A percentile compares a stretch with the other conserved stretches of the same genome.
Evolutionary conservation across 192 early-diverging fungal species (phyloP).

Genomic region (Geosiphon pyriformis): DNA sequence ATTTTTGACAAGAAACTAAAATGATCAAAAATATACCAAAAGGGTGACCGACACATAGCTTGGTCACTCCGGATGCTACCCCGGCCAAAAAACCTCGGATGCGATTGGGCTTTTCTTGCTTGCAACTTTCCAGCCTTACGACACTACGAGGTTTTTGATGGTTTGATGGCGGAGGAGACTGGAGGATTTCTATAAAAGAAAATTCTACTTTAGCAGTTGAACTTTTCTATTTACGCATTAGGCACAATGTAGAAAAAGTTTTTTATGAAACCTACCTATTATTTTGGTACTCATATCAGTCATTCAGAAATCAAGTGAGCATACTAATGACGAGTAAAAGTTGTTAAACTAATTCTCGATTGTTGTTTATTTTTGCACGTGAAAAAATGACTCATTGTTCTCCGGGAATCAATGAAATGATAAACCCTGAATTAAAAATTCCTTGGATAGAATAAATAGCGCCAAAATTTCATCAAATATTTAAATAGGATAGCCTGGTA

Average conservation of each 20-base stretch:
- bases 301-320: too few relatives aligned
- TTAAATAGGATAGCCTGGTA: background rate
- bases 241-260: too few relatives aligned
- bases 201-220: background rate
- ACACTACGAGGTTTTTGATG: background rate
- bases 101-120: slow-evolving; percentile 40
- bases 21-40: slow-evolving; percentile 47
- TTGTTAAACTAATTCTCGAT: too few relatives aligned
- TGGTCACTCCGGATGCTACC: slow-evolving; percentile 69
- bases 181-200: background rate
- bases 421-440: too few relatives aligned
- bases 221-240: too few relatives aligned
- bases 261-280: too few relatives aligned
- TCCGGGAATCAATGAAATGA: too few relatives aligned
- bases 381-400: too few relatives aligned
- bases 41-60: slow-evolving; percentile 74
- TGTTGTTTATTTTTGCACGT: too few relatives aligned
- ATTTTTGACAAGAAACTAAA: background rate
- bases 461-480: background rate
- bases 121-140: background rate
- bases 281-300: too few relatives aligned
- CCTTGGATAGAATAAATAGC: too few relatives aligned
- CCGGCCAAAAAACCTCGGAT: slow-evolving; percentile 67
- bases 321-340: too few relatives aligned
- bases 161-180: background rate